These are phyloP conservation scores for Pseudogymnoascus sp. DNA, from an alignment of 2,329 filamentous ascomycete genomes.

Conservation along the genomic window DNA sequence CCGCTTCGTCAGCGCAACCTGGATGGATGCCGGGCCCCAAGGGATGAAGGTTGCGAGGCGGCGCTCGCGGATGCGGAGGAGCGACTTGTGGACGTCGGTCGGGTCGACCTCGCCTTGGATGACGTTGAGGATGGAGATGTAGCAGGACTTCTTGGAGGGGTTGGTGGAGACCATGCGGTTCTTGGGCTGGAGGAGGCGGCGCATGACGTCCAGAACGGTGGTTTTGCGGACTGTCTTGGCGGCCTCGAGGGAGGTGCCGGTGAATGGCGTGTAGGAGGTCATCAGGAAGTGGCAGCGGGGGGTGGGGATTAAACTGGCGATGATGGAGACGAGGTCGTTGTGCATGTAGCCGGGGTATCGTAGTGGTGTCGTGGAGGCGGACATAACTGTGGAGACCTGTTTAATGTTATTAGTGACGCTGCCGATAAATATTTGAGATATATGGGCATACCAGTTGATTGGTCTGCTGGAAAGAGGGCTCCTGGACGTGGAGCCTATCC, in stretches of 20 bases:
- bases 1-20: conserved; percentile 92
- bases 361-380: conserved; percentile 89
- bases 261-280: conserved; percentile 97
- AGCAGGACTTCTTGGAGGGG: conserved; percentile 94
- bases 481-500: conserved; percentile 87
- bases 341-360: conserved; percentile 99
- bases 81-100: conserved; percentile 95
- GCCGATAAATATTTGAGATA: neutral
- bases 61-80: conserved; percentile 90
- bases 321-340: conserved; percentile 94
- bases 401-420: conserved; percentile 12
- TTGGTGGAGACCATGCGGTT: conserved; percentile 98
- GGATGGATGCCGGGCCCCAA: conserved; percentile 95
- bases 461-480: conserved; percentile 93
- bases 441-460: conserved; percentile 69
- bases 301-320: conserved; percentile 91
- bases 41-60: conserved; percentile 94
- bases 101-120: conserved; percentile 98
- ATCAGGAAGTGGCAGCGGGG: conserved; percentile 97
- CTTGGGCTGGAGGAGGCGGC: conserved; percentile 88
- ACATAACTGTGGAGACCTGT: conserved; percentile 95
- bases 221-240: conserved; percentile 98
- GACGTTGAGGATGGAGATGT: conserved; percentile 97
- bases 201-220: conserved; percentile 96
- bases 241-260: conserved; percentile 89